phyloP scores from a whole-genome alignment of 306 rosid species.

The Cicer arietinum region DNA sequence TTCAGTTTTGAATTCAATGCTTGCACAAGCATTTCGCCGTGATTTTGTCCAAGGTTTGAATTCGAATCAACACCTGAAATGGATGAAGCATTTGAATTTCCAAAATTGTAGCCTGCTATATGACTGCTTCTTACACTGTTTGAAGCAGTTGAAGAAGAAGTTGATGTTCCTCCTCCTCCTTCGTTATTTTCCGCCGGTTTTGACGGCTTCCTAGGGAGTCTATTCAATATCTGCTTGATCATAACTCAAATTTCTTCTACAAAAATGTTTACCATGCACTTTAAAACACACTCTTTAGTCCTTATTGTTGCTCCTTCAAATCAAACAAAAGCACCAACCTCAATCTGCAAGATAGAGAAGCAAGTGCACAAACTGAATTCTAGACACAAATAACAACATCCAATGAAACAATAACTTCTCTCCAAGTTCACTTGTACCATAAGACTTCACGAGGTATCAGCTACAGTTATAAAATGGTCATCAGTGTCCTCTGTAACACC shows the following conservation, averaged over 20 bases:
- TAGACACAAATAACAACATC: neutral
- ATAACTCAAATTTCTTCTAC: conserved; percentile 58
- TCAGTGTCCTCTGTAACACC: too few relatives aligned
- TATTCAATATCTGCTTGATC: conserved; percentile 90
- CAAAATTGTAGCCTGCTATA: conserved; percentile 11
- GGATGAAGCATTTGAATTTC: conserved; percentile 55
- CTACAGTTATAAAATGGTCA: neutral
- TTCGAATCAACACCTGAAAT: conserved; percentile 58
- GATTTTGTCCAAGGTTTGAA: conserved; percentile 60
- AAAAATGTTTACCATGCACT: conserved; percentile 46
- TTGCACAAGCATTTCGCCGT: conserved; percentile 61
- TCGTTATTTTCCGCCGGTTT: conserved; percentile 78
- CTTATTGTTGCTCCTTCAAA: conserved; percentile 43
- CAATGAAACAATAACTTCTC: conserved; percentile 40
- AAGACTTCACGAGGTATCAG: conserved; percentile 37
- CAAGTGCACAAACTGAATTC: conserved; percentile 46
- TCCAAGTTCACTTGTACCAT: conserved; percentile 41
- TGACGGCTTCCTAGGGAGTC: conserved; percentile 86
- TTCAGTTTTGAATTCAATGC: conserved; percentile 70
- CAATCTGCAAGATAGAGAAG: conserved; percentile 40
- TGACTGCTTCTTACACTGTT: conserved; percentile 62
- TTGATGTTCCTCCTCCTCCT: conserved; percentile 75
- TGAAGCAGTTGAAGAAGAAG: conserved; percentile 68
- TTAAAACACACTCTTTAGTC: conserved; percentile 41
- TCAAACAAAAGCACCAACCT: conserved; percentile 49